Conservation (phyloP, 371 early-diverging fungal species). For the Chytridium lagenaria region DNA sequence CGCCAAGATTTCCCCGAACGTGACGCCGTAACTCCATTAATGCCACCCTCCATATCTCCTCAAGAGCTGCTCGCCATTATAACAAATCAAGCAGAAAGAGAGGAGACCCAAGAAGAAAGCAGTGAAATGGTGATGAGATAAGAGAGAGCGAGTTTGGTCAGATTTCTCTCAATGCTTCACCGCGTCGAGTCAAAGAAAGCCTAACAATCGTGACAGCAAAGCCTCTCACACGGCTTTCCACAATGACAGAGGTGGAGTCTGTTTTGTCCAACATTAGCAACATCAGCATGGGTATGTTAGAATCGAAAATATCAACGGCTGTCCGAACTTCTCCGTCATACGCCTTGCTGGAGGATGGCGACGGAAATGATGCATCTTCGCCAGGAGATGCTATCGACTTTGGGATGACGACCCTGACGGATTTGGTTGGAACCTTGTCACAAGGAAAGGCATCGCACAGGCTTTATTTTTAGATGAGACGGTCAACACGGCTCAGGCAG, state of each 20-base stretch:
- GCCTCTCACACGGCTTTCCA: not conserved
- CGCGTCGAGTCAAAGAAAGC: not conserved
- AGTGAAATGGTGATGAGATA: not conserved
- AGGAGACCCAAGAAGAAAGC: not conserved
- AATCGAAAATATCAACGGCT: slow-evolving; percentile 10
- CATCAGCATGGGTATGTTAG: not conserved
- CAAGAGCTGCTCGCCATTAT: slow-evolving; percentile 10
- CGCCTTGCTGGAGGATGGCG: too few relatives aligned
- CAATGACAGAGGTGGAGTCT: slow-evolving; percentile 10
- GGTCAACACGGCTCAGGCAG: slow-evolving; percentile 20
- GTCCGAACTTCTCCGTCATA: not conserved
- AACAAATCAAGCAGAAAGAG: slow-evolving; percentile 7
- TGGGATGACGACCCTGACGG: slow-evolving; percentile 28
- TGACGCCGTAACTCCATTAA: slow-evolving; percentile 3
- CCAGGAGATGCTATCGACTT: slow-evolving; percentile 20
- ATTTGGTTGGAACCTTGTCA: slow-evolving; percentile 24
- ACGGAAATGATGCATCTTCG: not conserved
- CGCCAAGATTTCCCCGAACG: slow-evolving; percentile 7
- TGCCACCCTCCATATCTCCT: slow-evolving; percentile 16
- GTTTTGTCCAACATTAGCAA: not conserved
- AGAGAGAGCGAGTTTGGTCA: slow-evolving; percentile 1
- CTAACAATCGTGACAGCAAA: not conserved
- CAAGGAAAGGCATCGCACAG: slow-evolving; percentile 20
- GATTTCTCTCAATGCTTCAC: not conserved
- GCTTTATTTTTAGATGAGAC: slow-evolving; percentile 15